Evolutionary conservation across 2,329 filamentous ascomycete species (phyloP).

Genomic region (Orbilia blumenaviensis): DNA sequence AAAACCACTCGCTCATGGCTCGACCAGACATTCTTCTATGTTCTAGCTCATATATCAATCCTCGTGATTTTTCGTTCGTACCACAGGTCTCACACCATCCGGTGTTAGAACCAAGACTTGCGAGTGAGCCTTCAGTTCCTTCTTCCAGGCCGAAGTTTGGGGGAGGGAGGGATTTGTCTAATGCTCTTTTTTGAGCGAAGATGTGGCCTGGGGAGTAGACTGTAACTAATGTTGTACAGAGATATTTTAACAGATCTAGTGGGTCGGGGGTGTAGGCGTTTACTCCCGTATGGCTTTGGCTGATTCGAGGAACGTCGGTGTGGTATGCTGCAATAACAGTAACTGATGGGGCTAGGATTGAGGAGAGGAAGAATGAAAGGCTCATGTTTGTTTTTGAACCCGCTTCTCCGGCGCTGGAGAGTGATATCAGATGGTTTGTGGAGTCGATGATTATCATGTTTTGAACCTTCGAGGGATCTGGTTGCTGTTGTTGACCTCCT

Average conservation of each 20-base stretch:
- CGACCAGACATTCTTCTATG: slow-evolving; percentile 83
- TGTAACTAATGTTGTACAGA: slow-evolving; percentile 86
- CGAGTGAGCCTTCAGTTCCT: slow-evolving; percentile 78
- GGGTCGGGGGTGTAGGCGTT: slow-evolving; percentile 69
- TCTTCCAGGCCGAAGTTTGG: slow-evolving; percentile 82
- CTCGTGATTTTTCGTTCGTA: slow-evolving; percentile 72
- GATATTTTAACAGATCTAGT: slow-evolving; percentile 77
- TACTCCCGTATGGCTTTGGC: slow-evolving; percentile 54
- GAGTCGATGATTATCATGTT: slow-evolving; percentile 46
- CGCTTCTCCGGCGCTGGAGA: slow-evolving; percentile 25
- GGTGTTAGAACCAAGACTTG: slow-evolving; percentile 70
- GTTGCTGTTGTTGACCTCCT: not conserved
- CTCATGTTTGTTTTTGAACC: slow-evolving; percentile 18
- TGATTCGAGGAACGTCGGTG: slow-evolving; percentile 73
- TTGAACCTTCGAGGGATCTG: slow-evolving; percentile 13
- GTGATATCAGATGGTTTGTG: slow-evolving; percentile 33
- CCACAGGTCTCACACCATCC: slow-evolving; percentile 56
- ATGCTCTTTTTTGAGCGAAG: slow-evolving; percentile 76
- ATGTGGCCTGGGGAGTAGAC: slow-evolving; percentile 78
- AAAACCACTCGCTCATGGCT: slow-evolving; percentile 75
- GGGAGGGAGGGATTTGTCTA: slow-evolving; percentile 76
- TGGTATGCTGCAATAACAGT: slow-evolving; percentile 85
- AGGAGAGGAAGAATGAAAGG: slow-evolving; percentile 73
- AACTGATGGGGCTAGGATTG: slow-evolving; percentile 71
- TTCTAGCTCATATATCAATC: slow-evolving; percentile 70